Evolutionary conservation across 2,329 filamentous ascomycete species (phyloP), one percentile per base, ranked within the genome.

Genomic region (Microascus cirrosus): DNA sequence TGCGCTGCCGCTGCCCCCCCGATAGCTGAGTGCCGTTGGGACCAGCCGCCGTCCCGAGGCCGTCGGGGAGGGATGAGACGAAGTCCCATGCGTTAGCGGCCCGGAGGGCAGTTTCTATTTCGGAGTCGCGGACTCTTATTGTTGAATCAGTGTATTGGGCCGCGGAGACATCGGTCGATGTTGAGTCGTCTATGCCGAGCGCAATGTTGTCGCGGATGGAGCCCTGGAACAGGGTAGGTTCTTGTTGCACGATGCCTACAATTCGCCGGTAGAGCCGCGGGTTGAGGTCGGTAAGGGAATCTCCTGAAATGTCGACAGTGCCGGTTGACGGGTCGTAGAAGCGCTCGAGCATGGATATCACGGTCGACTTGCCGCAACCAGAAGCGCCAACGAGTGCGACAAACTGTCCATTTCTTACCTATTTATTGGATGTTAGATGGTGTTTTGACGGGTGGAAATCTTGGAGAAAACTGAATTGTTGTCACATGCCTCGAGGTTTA

Each of bases 1-100:
- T 79, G 24, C 85, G 81, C 67, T 90, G 87, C 11, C 86, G 75
- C 66, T 91, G 86, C 1, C 87, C 87, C 22, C 87, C 87, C 1
- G 84, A 89, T 1, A 91, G 73, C 59, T 86, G 84, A 24, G 85
- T 80, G 0, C 86, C 86, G 54, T 81, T 79, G 62, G 85, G 80
- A 1, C 87, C 86, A 25, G 87, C 85, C 1, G 76, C 71, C 0
- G 86, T 87, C 1, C 76, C 71, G 58, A 88, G 83, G 0, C 82
- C 83, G 59, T 86, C 71, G 2, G 82, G 80, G 0, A 85, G 72
- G 1, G 76, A 77, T 1, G 71, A 67, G 32, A 84, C 73, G 59
- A 84, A 84, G 15, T 80, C 76, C 63, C 77, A 75, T 2, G 78
- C 77, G 65, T 81, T 83, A 18, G 81, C 78, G 54, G 80, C 74